Evolutionary conservation across 371 early-diverging fungal genomes (phyloP).

Genomic region (Mortierella sp.): DNA sequence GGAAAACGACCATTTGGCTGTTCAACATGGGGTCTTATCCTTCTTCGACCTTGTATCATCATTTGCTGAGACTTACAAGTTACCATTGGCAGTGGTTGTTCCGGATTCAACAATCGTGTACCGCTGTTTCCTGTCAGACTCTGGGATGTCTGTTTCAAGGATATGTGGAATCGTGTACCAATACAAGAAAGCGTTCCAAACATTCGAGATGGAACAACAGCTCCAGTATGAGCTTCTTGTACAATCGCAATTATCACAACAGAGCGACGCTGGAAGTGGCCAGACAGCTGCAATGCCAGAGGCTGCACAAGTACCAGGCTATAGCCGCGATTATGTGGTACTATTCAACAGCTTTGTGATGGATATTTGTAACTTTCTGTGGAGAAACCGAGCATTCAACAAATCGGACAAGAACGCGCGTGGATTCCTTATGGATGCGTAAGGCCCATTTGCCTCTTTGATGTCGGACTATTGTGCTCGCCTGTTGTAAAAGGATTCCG

Average conservation of each 20-base stretch:
- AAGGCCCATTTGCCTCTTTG: too few relatives aligned
- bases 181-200: slow-evolving; percentile 39
- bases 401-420: slow-evolving; percentile 49
- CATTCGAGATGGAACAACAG: slow-evolving; percentile 36
- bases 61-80: slow-evolving; percentile 56
- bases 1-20: slow-evolving; percentile 58
- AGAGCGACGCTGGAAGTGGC: slow-evolving; percentile 41
- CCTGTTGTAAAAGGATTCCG: too few relatives aligned
- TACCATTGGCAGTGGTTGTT: slow-evolving; percentile 62
- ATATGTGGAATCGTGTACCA: slow-evolving; percentile 66
- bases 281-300: slow-evolving; percentile 7
- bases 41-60: slow-evolving; percentile 66
- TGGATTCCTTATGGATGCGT: slow-evolving; percentile 60
- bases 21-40: slow-evolving; percentile 66
- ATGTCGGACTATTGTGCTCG: too few relatives aligned
- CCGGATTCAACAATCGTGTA: slow-evolving; percentile 64
- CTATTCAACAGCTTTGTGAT: slow-evolving; percentile 68
- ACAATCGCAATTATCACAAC: slow-evolving; percentile 34
- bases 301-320: slow-evolving; percentile 37
- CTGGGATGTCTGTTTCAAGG: slow-evolving; percentile 64
- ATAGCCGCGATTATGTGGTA: slow-evolving; percentile 59
- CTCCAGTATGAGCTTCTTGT: slow-evolving; percentile 24
- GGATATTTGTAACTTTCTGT: slow-evolving; percentile 67
- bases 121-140: slow-evolving; percentile 61
- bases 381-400: slow-evolving; percentile 61